These are phyloP conservation scores for Xerocomellus intermedius DNA, from an alignment of 768 basidiomycete species.

Conservation along the genomic window DNA sequence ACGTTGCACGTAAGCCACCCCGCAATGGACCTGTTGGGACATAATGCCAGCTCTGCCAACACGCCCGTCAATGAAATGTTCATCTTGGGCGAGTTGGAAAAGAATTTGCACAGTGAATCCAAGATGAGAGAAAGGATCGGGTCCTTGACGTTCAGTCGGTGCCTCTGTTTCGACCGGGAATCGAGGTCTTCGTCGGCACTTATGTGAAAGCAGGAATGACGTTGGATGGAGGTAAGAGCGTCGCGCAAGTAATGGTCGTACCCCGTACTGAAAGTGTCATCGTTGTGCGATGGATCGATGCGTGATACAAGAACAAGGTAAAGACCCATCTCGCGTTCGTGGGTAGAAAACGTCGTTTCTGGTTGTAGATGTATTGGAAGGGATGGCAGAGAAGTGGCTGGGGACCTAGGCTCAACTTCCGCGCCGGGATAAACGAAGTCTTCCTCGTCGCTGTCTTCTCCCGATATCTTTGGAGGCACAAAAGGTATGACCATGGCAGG, in stretches of 20 bases:
- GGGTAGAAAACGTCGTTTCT: slow-evolving; percentile 72
- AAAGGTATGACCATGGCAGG: slow-evolving; percentile 41
- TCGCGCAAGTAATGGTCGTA: slow-evolving; percentile 83
- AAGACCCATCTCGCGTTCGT: slow-evolving; percentile 80
- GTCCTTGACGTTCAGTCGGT: slow-evolving; percentile 77
- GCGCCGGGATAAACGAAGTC: slow-evolving; percentile 43
- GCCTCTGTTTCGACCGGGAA: slow-evolving; percentile 48
- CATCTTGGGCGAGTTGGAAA: slow-evolving; percentile 79
- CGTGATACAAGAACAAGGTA: slow-evolving; percentile 79
- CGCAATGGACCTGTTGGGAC: slow-evolving; percentile 80
- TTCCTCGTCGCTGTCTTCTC: slow-evolving; percentile 53
- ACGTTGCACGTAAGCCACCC: slow-evolving; percentile 83
- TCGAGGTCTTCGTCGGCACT: slow-evolving; percentile 43
- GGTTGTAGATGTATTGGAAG: slow-evolving; percentile 55
- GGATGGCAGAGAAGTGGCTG: slow-evolving; percentile 13
- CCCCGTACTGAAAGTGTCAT: slow-evolving; percentile 78
- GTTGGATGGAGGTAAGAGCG: slow-evolving; percentile 65
- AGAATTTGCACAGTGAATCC: slow-evolving; percentile 72
- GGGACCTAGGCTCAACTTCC: slow-evolving; percentile 19
- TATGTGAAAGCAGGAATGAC: slow-evolving; percentile 56
- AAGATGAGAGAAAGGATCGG: slow-evolving; percentile 70
- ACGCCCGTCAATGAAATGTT: slow-evolving; percentile 88
- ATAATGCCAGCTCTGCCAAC: slow-evolving; percentile 75
- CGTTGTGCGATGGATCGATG: slow-evolving; percentile 65
- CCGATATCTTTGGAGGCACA: slow-evolving; percentile 18